These are phyloP conservation scores for Coccinonectria pachysandricola DNA, from an alignment of 2,329 filamentous ascomycete genomes.

Conservation along the genomic window DNA sequence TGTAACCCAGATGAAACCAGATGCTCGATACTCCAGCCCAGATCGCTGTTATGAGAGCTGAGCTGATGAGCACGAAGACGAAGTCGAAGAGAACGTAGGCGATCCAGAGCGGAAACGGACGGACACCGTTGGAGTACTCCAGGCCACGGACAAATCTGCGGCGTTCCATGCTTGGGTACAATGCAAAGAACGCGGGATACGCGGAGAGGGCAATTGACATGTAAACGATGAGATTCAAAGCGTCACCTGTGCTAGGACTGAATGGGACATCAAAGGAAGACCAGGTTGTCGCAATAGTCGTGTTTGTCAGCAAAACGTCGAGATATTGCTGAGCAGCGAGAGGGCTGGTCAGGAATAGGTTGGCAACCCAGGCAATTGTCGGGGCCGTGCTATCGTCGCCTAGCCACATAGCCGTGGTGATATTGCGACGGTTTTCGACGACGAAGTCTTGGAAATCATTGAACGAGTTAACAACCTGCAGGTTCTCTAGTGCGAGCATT, in stretches of 20 bases:
- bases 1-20: slow-evolving; percentile 71
- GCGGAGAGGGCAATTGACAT: slow-evolving; percentile 68
- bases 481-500: slow-evolving; percentile 11
- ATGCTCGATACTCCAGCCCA: slow-evolving; percentile 54
- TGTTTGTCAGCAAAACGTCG: slow-evolving; percentile 55
- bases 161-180: slow-evolving; percentile 82
- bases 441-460: slow-evolving; percentile 61
- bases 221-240: slow-evolving; percentile 71
- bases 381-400: slow-evolving; percentile 49
- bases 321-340: slow-evolving; percentile 57
- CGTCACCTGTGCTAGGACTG: slow-evolving; percentile 56
- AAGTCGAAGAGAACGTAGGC: slow-evolving; percentile 79
- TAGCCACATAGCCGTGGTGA: slow-evolving; percentile 70
- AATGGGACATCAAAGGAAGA: slow-evolving; percentile 68
- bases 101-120: slow-evolving; percentile 72
- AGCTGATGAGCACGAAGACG: slow-evolving; percentile 54
- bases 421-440: slow-evolving; percentile 48
- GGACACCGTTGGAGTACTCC: slow-evolving; percentile 86
- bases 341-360: slow-evolving; percentile 44
- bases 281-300: slow-evolving; percentile 61
- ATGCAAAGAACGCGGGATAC: slow-evolving; percentile 76
- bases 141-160: slow-evolving; percentile 69
- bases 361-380: slow-evolving; percentile 61
- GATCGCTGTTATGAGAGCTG: slow-evolving; percentile 56
- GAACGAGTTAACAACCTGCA: slow-evolving; percentile 51